These are phyloP conservation scores for Ceratobasidium sp. DNA, from an alignment of 1,284 basidiomycete species.

Conservation along the genomic window DNA sequence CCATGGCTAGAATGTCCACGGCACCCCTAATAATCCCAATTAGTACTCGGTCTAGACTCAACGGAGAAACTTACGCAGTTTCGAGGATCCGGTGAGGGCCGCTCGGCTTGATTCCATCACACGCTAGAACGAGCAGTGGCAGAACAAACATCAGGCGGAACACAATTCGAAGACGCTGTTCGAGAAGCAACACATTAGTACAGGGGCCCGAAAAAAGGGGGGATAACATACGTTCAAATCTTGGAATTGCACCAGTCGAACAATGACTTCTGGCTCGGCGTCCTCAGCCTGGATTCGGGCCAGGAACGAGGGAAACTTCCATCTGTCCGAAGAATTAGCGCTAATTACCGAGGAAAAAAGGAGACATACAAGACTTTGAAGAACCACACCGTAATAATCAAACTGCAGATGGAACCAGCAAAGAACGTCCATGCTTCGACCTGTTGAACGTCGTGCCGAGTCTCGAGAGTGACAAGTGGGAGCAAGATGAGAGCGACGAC, in stretches of 20 bases:
- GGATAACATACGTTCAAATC: conserved; percentile 39
- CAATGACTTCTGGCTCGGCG: conserved; percentile 40
- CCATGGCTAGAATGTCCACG: conserved; percentile 68
- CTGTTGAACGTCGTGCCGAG: conserved; percentile 30
- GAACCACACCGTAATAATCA: conserved; percentile 25
- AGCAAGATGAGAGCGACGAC: conserved; percentile 30
- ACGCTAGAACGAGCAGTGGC: conserved; percentile 36
- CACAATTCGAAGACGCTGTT: conserved; percentile 37
- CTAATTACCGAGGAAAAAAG: neutral
- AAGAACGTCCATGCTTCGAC: conserved; percentile 40
- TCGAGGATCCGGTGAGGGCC: conserved; percentile 11
- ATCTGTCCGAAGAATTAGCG: conserved; percentile 5
- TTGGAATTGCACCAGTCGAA: conserved; percentile 39
- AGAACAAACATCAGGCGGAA: conserved; percentile 41
- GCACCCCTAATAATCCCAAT: conserved; percentile 10
- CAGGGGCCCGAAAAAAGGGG: neutral
- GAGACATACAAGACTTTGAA: conserved; percentile 22
- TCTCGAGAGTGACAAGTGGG: conserved; percentile 38
- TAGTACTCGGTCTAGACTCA: neutral
- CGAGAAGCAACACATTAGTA: neutral
- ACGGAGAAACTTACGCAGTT: conserved; percentile 9
- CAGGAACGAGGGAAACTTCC: conserved; percentile 40
- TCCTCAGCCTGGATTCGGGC: conserved; percentile 33
- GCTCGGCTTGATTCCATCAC: conserved; percentile 35
- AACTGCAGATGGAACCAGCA: conserved; percentile 32